These are phyloP conservation scores for Amesomyces nigricolor DNA, from an alignment of 2,329 filamentous ascomycete genomes.

Conservation along the genomic window DNA sequence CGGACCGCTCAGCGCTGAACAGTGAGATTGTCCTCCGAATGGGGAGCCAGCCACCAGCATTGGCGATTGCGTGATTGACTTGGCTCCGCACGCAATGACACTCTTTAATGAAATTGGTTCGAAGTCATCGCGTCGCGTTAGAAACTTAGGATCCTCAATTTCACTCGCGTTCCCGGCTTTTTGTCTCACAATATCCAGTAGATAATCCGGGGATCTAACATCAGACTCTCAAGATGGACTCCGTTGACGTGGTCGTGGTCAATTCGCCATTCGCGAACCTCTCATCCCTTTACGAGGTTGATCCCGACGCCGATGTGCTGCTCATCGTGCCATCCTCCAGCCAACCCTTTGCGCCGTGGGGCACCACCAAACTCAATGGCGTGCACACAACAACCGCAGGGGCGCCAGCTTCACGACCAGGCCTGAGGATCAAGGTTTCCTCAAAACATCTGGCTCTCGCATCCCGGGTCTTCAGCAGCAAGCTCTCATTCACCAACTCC, in stretches of 20 bases:
- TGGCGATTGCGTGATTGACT: slow-evolving; percentile 22
- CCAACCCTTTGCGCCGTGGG: slow-evolving; percentile 26
- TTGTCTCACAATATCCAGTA: not conserved
- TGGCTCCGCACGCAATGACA: slow-evolving; percentile 20
- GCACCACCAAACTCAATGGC: slow-evolving; percentile 6
- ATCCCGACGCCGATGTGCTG: slow-evolving; percentile 32
- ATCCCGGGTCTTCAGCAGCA: slow-evolving; percentile 29
- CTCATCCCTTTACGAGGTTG: slow-evolving; percentile 32
- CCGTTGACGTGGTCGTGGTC: slow-evolving; percentile 17
- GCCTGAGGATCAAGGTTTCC: slow-evolving; percentile 34
- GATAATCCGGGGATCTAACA: not conserved
- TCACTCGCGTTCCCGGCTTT: too few relatives aligned
- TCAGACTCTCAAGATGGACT: slow-evolving; percentile 10
- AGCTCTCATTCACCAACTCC: slow-evolving; percentile 20
- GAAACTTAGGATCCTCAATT: too few relatives aligned
- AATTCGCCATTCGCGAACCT: slow-evolving; percentile 26
- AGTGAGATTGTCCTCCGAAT: not conserved
- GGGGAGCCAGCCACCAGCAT: not conserved
- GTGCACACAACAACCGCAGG: slow-evolving; percentile 7
- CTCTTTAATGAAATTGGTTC: too few relatives aligned
- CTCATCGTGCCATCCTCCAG: slow-evolving; percentile 27
- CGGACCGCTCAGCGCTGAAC: not conserved
- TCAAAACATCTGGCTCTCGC: slow-evolving; percentile 35
- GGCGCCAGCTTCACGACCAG: slow-evolving; percentile 15
- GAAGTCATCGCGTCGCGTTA: too few relatives aligned